Percentiles rank a stretch among this genome's conserved stretches.
These are phyloP conservation scores for Aspergillus udagawae DNA, from an alignment of 2,329 filamentous ascomycete genomes.

Conservation along the genomic window DNA sequence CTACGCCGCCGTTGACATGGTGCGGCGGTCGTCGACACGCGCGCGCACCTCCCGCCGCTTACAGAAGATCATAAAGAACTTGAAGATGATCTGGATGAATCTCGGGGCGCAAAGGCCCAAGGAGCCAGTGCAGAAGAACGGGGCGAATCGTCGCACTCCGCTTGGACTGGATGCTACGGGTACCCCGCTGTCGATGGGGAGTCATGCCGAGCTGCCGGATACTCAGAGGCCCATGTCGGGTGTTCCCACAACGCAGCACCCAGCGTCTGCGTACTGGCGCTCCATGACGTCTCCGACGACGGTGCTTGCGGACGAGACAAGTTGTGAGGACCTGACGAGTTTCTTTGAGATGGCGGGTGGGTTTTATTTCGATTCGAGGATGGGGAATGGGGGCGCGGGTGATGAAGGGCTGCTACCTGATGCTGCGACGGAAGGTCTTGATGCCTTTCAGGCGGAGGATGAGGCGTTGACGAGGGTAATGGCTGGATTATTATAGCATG, in stretches of 20 bases:
- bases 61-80: constrained; percentile 55
- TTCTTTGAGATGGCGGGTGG: constrained; percentile 59
- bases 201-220: constrained; percentile 1
- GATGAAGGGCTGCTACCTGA: constrained; percentile 11
- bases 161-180: background rate
- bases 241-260: constrained; percentile 11
- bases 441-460: constrained; percentile 32
- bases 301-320: constrained; percentile 14
- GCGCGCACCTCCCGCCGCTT: constrained; percentile 54
- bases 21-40: constrained; percentile 54
- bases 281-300: background rate
- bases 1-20: constrained; percentile 58
- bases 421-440: constrained; percentile 12
- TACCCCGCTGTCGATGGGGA: background rate
- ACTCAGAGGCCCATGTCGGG: constrained; percentile 3
- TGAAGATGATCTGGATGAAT: constrained; percentile 56
- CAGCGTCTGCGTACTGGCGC: constrained; percentile 12
- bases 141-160: background rate
- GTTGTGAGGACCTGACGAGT: constrained; percentile 52
- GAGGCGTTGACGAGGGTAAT: constrained; percentile 33
- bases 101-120: constrained; percentile 25
- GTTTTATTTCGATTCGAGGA: constrained; percentile 26
- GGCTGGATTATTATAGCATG: constrained; percentile 27
- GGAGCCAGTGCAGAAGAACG: background rate
- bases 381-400: background rate